These are phyloP conservation scores for Coniochaeta sp. DNA, from an alignment of 2,329 filamentous ascomycete genomes.

Conservation along the genomic window DNA sequence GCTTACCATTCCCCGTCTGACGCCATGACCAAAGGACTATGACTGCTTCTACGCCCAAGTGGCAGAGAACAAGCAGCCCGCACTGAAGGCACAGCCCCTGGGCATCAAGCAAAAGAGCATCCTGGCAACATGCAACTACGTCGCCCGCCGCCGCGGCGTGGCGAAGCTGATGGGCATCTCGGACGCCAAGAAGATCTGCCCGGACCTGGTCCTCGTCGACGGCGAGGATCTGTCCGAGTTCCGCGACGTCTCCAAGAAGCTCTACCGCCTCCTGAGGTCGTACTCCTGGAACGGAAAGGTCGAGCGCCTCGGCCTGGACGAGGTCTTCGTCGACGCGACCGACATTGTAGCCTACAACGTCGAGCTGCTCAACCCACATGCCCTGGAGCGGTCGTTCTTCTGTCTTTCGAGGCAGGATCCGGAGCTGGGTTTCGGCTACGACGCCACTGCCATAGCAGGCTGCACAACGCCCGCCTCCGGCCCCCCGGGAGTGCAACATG, in stretches of 20 bases:
- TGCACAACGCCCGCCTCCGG: conserved; percentile 33
- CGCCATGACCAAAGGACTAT: conserved; percentile 52
- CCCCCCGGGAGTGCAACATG: neutral
- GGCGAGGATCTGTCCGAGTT: conserved; percentile 84
- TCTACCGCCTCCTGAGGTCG: conserved; percentile 65
- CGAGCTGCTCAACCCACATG: conserved; percentile 58
- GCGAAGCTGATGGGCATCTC: conserved; percentile 79
- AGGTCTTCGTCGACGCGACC: conserved; percentile 79
- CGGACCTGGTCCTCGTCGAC: conserved; percentile 76
- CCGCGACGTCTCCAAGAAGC: conserved; percentile 73
- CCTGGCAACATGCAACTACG: conserved; percentile 89
- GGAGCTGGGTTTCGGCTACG: conserved; percentile 71
- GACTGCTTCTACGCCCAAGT: conserved; percentile 95
- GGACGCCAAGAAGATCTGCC: conserved; percentile 73
- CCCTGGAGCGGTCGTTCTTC: conserved; percentile 68
- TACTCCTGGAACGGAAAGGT: conserved; percentile 73
- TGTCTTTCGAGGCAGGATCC: conserved; percentile 66
- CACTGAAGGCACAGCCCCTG: conserved; percentile 63
- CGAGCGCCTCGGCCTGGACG: conserved; percentile 84
- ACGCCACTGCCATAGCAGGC: conserved; percentile 63
- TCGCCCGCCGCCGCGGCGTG: conserved; percentile 65
- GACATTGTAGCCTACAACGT: conserved; percentile 81
- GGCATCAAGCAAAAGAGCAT: conserved; percentile 93
- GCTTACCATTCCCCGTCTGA: conserved; percentile 5
- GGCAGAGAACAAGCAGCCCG: conserved; percentile 64